These are phyloP conservation scores for Spathaspora passalidarum DNA, from an alignment of 805 yeast genomes.

Conservation along the genomic window DNA sequence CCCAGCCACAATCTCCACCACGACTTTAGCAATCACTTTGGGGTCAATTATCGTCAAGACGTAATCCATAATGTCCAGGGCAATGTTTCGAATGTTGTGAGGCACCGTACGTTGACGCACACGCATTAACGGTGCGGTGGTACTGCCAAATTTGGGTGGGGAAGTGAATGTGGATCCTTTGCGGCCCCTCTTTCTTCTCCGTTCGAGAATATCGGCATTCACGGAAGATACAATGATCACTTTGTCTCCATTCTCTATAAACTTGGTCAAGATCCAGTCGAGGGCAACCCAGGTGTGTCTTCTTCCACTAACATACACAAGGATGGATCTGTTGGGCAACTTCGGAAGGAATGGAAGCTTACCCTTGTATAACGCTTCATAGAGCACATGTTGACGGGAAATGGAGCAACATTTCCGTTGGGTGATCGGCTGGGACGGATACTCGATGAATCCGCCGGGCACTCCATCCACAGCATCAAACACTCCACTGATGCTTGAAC, in stretches of 20 bases:
- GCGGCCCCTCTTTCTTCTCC: conserved; percentile 3
- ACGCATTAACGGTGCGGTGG: conserved; percentile 28
- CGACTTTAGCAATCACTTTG: conserved; percentile 44
- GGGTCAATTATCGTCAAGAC: conserved; percentile 46
- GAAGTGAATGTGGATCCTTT: conserved; percentile 10
- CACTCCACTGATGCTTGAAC: not conserved
- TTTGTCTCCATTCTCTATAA: conserved; percentile 64
- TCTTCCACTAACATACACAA: conserved; percentile 69
- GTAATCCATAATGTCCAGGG: conserved; percentile 53
- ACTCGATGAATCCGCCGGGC: conserved; percentile 10
- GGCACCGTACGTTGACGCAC: conserved; percentile 42
- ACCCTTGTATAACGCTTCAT: conserved; percentile 44
- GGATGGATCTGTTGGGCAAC: conserved; percentile 50
- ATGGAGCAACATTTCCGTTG: conserved; percentile 42
- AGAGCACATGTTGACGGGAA: conserved; percentile 46
- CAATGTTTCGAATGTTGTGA: conserved; percentile 42
- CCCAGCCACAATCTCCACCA: conserved; percentile 62
- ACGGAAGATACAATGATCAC: conserved; percentile 60
- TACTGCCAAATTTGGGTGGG: conserved; percentile 14
- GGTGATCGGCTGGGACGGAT: conserved; percentile 40
- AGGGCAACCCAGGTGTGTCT: conserved; percentile 80
- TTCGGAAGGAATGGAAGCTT: conserved; percentile 33
- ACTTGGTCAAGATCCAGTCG: conserved; percentile 60
- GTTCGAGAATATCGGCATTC: conserved; percentile 13
- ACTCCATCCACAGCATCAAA: not conserved